A percentile compares a stretch with the other conserved stretches of the same genome.
Evolutionary conservation across 495 filamentous ascomycete genomes (phyloP).

Genomic region (Tuber indicum): DNA sequence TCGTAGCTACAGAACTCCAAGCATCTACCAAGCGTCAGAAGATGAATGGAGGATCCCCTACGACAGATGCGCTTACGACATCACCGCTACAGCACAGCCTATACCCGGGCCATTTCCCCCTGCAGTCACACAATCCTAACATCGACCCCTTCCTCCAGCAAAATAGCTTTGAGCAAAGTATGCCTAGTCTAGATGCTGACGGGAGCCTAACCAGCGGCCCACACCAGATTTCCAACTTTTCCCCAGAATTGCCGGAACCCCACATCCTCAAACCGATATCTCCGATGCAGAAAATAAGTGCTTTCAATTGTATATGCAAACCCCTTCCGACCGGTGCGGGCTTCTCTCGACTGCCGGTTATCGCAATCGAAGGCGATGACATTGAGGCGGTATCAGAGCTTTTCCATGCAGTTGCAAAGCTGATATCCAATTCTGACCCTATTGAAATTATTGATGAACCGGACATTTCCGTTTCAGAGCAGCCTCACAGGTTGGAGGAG

Average conservation of each 20-base stretch:
- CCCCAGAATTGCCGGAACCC: slow-evolving; percentile 19
- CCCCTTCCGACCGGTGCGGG: slow-evolving; percentile 29
- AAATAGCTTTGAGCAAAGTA: slow-evolving; percentile 36
- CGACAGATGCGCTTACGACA: slow-evolving; percentile 13
- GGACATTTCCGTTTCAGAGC: slow-evolving; percentile 14
- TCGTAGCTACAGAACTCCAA: slow-evolving; percentile 15
- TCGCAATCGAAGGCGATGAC: slow-evolving; percentile 67
- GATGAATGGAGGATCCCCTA: slow-evolving; percentile 28
- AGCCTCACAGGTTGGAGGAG: neutral
- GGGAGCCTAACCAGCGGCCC: slow-evolving; percentile 15
- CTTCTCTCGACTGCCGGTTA: slow-evolving; percentile 60
- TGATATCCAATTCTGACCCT: slow-evolving; percentile 30
- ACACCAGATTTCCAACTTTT: slow-evolving; percentile 19
- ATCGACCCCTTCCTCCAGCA: slow-evolving; percentile 40
- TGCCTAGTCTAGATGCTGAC: slow-evolving; percentile 24
- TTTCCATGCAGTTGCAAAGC: slow-evolving; percentile 25
- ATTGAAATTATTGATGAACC: slow-evolving; percentile 34
- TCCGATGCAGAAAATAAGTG: slow-evolving; percentile 35
- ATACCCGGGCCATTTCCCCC: slow-evolving; percentile 31
- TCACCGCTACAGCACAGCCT: slow-evolving; percentile 21
- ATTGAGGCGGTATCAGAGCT: slow-evolving; percentile 28
- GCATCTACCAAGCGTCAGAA: slow-evolving; percentile 33
- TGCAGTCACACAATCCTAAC: slow-evolving; percentile 26
- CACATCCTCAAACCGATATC: slow-evolving; percentile 22
- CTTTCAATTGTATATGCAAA: slow-evolving; percentile 39